Percentiles rank a stretch among this genome's conserved stretches.
Conservation (phyloP, 305 asterid species). For the Plantago coronopus region DNA sequence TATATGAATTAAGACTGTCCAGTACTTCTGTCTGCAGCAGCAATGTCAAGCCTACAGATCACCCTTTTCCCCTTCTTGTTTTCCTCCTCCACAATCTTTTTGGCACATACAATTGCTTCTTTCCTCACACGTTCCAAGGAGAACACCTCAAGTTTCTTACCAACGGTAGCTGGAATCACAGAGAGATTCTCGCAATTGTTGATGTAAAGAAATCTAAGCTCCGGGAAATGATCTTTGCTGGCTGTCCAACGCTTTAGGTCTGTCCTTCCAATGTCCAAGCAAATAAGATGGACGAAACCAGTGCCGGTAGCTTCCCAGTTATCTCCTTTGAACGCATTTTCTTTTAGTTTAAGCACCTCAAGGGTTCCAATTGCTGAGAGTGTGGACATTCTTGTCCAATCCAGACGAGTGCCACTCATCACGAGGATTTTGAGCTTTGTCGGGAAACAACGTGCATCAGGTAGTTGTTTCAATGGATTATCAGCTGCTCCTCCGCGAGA, state of each 20-base stretch:
- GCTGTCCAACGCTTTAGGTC: neutral
- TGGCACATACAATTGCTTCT: neutral
- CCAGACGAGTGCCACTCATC: constrained; percentile 3
- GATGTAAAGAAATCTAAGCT: neutral
- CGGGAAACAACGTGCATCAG: neutral
- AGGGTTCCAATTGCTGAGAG: neutral
- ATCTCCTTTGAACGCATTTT: neutral
- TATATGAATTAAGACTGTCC: too few relatives aligned
- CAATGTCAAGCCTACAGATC: neutral
- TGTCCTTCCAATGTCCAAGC: constrained; percentile 3
- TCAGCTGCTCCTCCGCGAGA: neutral
- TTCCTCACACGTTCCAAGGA: neutral
- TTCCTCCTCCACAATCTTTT: neutral
- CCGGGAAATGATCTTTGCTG: neutral
- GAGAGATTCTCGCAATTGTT: neutral
- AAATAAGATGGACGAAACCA: neutral
- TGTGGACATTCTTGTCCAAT: neutral
- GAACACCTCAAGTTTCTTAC: neutral
- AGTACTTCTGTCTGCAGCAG: neutral
- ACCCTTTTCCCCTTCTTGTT: neutral
- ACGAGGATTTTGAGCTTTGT: neutral
- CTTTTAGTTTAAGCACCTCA: constrained; percentile 2
- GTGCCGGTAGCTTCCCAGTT: neutral
- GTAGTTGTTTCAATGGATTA: neutral
- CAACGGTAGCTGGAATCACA: neutral